These are phyloP conservation scores for Bruguiera gymnorhiza DNA, from an alignment of 345 rosid genomes.

Conservation along the genomic window DNA sequence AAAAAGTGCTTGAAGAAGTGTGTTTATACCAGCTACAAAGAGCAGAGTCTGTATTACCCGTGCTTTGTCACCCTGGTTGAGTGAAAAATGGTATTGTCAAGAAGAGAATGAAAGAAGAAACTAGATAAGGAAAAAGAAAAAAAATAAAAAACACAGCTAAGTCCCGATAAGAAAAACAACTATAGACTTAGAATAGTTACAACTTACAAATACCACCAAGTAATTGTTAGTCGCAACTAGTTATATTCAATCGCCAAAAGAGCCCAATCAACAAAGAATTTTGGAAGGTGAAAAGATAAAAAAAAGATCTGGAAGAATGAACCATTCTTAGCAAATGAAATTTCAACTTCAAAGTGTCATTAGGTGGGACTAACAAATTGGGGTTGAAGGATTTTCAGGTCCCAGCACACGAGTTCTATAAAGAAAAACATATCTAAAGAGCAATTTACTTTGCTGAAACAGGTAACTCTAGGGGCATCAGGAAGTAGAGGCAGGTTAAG, in stretches of 20 bases:
- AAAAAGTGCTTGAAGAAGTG: slow-evolving; percentile 35
- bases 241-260: background rate
- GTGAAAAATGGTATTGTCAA: slow-evolving; percentile 5
- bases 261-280: background rate
- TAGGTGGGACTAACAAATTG: no score
- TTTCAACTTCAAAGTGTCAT: background rate
- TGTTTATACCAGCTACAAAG: slow-evolving; percentile 33
- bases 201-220: background rate
- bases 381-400: background rate
- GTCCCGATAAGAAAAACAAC: background rate
- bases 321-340: background rate
- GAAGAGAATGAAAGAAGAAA: background rate
- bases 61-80: slow-evolving; percentile 30
- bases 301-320: background rate
- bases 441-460: no score
- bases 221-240: background rate
- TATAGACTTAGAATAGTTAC: background rate
- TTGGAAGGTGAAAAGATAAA: background rate
- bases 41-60: slow-evolving; percentile 32
- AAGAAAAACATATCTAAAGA: background rate
- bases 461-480: background rate
- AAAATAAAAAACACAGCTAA: background rate
- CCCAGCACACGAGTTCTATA: background rate
- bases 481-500: background rate
- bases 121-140: background rate